Evolutionary conservation across 768 basidiomycete species (phyloP), one percentile per base, ranked within the genome.

Genomic region (Lactarius hengduanensis): DNA sequence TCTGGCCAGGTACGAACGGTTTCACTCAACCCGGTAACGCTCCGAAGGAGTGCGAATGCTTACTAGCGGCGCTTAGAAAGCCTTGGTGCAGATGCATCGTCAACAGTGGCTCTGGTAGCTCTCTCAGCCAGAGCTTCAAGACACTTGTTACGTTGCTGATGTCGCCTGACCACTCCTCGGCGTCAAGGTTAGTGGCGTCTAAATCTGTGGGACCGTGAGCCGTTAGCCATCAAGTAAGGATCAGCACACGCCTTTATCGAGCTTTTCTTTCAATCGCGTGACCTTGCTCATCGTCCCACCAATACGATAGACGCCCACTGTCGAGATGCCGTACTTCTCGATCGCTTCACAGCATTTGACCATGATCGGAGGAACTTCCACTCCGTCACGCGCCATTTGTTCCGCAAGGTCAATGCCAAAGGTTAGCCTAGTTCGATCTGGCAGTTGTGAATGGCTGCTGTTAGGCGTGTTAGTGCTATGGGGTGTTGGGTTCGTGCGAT

Each of bases 141-240:
- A 89, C 92, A 64, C 94, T 92, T n/a, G 97, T 84, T 60, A 98
- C 90, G 67, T 92, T 94, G 79, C 96, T 98, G 78, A 98, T 95
- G 75, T 99, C 97, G 20, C 86, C 83, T 40, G 91, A 85, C 92
- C 95, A 95, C 75, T 98, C 96, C 4, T 91, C 86, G 7, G 88
- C 81, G 74, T 94, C 87, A 60, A 99, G 80, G 77, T 98, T 89
- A 41, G 95, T 91, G 1, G 86, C 81, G 20, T 97, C 92, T 57
- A 98, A 77, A 76, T 98, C 96, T 89, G 69, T 18, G 18, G 26
- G 54, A 10, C 53, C 9, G 43, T 55, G 16, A 18, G 26, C 28
- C 4, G 4, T 32, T 10, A 26, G 36, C 26, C 32, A 20, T 57
- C 40, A 9, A 36, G 16, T 32, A 28, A 11, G 26, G 66, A 20